These are phyloP conservation scores for Penicillium atrosanguineum DNA, from an alignment of 495 filamentous ascomycete genomes.

Conservation along the genomic window DNA sequence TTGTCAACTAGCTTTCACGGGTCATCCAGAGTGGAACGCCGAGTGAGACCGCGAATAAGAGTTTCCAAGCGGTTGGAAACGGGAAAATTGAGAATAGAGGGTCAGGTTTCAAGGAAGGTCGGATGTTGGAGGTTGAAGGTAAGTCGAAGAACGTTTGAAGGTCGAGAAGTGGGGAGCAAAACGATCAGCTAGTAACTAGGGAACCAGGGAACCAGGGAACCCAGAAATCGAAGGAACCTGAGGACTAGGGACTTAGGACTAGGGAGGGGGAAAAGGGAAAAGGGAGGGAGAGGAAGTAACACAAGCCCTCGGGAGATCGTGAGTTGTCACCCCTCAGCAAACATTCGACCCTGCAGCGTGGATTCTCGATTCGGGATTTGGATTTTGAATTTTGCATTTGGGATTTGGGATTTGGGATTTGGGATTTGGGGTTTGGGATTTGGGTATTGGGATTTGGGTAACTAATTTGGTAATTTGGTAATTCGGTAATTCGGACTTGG, in stretches of 20 bases:
- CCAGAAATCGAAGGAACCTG: not conserved
- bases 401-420: no score
- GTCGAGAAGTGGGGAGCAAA: not conserved
- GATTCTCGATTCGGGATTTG: no score
- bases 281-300: not conserved
- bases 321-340: not conserved
- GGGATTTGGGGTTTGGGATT: no score
- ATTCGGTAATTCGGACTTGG: no score
- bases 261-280: conserved; percentile 14
- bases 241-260: not conserved
- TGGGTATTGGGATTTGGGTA: no score
- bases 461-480: no score
- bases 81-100: not conserved
- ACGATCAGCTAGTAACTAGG: not conserved
- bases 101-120: not conserved
- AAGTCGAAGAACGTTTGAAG: not conserved
- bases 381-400: no score
- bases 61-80: not conserved
- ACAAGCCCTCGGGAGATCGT: not conserved
- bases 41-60: not conserved
- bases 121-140: no score
- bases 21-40: not conserved
- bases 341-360: not conserved
- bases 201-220: conserved; percentile 4
- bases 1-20: conserved; percentile 22